Percentiles rank a stretch among this genome's conserved stretches.
Evolutionary conservation across 805 yeast species (phyloP).

Genomic region (Hanseniaspora mollemarum): DNA sequence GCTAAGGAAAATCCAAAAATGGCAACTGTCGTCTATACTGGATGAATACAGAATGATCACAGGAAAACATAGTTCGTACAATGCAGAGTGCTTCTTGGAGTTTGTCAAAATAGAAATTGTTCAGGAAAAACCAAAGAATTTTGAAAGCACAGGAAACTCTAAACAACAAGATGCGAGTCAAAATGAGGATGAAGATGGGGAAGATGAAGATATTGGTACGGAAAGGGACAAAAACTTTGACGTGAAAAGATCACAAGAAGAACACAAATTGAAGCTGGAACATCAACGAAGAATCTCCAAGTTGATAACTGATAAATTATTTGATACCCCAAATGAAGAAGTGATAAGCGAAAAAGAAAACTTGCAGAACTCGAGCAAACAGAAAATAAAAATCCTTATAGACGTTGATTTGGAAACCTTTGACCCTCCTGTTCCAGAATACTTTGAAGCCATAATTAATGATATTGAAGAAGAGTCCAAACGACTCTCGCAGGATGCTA

Average conservation of each 20-base stretch:
- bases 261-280: not conserved
- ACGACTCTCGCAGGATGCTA: not conserved
- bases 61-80: slow-evolving; percentile 62
- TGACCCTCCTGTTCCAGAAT: slow-evolving; percentile 14
- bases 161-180: not conserved
- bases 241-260: slow-evolving; percentile 6
- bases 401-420: slow-evolving; percentile 15
- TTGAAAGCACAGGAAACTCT: slow-evolving; percentile 3
- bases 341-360: too few species aligned
- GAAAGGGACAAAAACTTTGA: not conserved
- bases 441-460: slow-evolving; percentile 1
- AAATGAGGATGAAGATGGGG: not conserved
- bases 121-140: slow-evolving; percentile 20
- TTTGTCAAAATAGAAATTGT: slow-evolving; percentile 39
- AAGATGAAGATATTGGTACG: not conserved
- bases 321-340: too few species aligned
- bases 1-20: slow-evolving; percentile 69
- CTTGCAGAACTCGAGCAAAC: not conserved
- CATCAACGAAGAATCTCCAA: slow-evolving; percentile 1
- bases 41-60: slow-evolving; percentile 74
- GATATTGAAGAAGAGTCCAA: slow-evolving; percentile 2
- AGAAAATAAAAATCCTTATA: slow-evolving; percentile 4
- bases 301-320: not conserved
- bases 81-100: slow-evolving; percentile 74
- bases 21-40: slow-evolving; percentile 76